Evolutionary conservation across 192 early-diverging fungal species (phyloP).

Genomic region (Funneliformis mosseae): DNA sequence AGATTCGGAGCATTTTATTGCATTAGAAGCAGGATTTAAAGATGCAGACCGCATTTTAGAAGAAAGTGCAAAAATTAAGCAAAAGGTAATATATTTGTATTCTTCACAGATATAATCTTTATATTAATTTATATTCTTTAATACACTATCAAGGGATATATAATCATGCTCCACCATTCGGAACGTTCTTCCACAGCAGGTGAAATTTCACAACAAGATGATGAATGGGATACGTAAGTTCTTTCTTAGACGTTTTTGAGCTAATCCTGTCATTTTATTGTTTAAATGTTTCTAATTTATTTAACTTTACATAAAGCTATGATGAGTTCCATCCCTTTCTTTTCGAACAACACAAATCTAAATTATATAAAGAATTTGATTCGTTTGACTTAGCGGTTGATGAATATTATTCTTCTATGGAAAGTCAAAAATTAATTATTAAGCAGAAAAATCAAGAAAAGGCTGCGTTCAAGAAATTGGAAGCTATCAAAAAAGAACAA

Average conservation of each 20-base stretch:
- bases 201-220: conserved; percentile 36
- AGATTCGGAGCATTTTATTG: conserved; percentile 59
- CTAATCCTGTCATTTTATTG: neutral
- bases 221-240: neutral
- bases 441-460: conserved; percentile 73
- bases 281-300: neutral
- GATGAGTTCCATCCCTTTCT: conserved; percentile 76
- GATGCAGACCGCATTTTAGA: conserved; percentile 74
- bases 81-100: conserved; percentile 36
- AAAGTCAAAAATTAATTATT: conserved; percentile 78
- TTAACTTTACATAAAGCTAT: conserved; percentile 41
- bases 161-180: conserved; percentile 54
- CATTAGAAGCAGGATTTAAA: conserved; percentile 64
- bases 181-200: conserved; percentile 42
- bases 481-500: conserved; percentile 79
- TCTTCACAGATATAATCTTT: neutral
- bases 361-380: conserved; percentile 60
- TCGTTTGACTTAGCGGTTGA: conserved; percentile 88
- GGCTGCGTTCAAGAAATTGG: conserved; percentile 80
- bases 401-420: conserved; percentile 89
- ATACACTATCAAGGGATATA: conserved; percentile 57
- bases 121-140: neutral
- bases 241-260: neutral
- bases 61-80: conserved; percentile 49
- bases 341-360: conserved; percentile 62